Evolutionary conservation across 345 rosid genomes (phyloP), one percentile per base, ranked within the genome.

Genomic region (Lepidium sativum): DNA sequence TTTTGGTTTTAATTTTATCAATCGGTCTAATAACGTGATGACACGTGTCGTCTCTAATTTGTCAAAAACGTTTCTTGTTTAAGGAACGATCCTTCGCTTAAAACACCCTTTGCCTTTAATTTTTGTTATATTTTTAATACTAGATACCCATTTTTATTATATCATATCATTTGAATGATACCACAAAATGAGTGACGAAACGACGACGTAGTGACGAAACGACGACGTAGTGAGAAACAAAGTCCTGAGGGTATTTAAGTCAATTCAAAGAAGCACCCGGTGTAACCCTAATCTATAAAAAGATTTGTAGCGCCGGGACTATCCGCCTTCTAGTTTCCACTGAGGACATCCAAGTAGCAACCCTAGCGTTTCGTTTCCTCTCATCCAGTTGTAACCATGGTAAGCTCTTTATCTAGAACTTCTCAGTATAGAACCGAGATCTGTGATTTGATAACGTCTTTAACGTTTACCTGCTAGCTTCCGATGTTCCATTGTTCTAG

Each of bases 231-330:
- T 0, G 0, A 0, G 21, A n/a, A 18, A 12, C 2, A 1, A 49
- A 37, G 14, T 0, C 14, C 0, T 15, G 61, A 57, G 76, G 76
- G 60, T 57, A 48, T 20, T 49, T 58, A 33, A 40, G 76, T 65
- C 52, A 50, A 15, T 48, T 40, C 0, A 0, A 0, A 50, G 6
- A 41, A 52, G 53, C 14, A 14, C 15, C 29, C 65, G n/a, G 43
- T 7, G 29, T 66, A 72, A 44, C 72, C 77, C 77, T 72, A 72
- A 66, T 65, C 0, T 72, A 72, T 66, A 66, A 66, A 34, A 0
- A 4, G 38, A 6, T 51, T 43, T 44, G 48, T 13, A 49, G 76
- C 70, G 54, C 53, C 49, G 70, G 1, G 1, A 1, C 32, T 11
- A 21, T 27, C 15, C 31, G 31, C 31, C 16, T 1, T 7, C 38